Conservation (phyloP, 306 rosid species). For the Castanea mollissima region DNA sequence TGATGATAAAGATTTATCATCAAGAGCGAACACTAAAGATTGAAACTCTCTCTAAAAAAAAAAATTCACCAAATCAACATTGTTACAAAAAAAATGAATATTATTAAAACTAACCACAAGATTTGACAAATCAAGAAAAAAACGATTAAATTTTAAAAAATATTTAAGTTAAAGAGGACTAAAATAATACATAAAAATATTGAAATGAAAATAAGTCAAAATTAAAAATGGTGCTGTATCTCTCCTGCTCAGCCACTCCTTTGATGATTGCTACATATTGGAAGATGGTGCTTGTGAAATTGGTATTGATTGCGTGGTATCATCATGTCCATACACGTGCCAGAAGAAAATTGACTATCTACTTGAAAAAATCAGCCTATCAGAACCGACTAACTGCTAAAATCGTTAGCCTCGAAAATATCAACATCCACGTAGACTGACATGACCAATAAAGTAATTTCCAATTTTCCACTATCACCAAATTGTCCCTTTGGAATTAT, state of each 20-base stretch:
- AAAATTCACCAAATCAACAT: too few species aligned
- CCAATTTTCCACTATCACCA: neutral
- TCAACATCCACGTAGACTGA: constrained; percentile 22
- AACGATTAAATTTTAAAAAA: too few species aligned
- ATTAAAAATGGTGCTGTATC: too few species aligned
- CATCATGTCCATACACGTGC: constrained; percentile 8
- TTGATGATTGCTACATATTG: neutral
- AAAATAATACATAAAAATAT: too few species aligned
- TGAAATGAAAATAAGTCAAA: too few species aligned
- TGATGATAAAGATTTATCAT: too few species aligned
- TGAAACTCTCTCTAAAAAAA: too few species aligned
- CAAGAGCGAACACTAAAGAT: too few species aligned
- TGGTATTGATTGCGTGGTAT: constrained; percentile 1
- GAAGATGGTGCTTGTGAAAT: neutral
- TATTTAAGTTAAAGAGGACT: too few species aligned
- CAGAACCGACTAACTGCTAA: constrained; percentile 8
- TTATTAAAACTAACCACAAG: too few species aligned
- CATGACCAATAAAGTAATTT: neutral
- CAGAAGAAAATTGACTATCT: neutral
- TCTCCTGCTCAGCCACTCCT: neutral
- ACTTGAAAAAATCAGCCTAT: constrained; percentile 11
- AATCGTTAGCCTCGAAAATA: neutral
- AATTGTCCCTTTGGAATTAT: constrained; percentile 2
- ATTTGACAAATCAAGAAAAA: too few species aligned
- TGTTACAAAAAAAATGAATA: too few species aligned